Evolutionary conservation across 495 filamentous ascomycete species (phyloP), one percentile per base, ranked within the genome.

Genomic region (Penicillium pulvis): DNA sequence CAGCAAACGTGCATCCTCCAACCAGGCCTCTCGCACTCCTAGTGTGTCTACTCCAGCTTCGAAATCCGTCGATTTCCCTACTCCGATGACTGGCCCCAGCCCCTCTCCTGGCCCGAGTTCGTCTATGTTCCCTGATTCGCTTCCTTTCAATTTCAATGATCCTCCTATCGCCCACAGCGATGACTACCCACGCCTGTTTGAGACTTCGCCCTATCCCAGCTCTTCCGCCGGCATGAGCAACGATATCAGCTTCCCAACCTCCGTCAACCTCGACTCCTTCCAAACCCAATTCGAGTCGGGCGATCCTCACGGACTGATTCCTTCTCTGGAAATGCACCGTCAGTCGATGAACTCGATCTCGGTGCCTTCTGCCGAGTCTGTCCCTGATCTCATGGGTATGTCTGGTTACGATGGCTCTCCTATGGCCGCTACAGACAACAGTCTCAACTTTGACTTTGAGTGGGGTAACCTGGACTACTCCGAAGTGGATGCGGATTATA

Each of bases 21-120:
- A 56, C 17, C 71, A 75, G 59, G 66, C 70, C 20, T 45, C 52
- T 26, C 41, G 53, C 16, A 75, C 74, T n/a, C 81, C 84, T 4
- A 74, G 77, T 48, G 79, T 85, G 19, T 78, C 81, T 28, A 83
- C 82, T 60, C 72, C 85, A 35, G 51, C 63, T 9, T 75, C 81
- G 67, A 57, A 84, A 73, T 62, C 79, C 57, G 53, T 78, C 65
- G 65, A 70, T 48, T 64, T 68, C 43, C 50, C 66, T 5, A 72
- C 72, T 9, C 72, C 72, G 8, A 53, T 55, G 9, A 63, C 59
- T 10, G 69, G 67, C 9, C 65, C 70, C 11, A 72, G 58, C 45
- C 58, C 62, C 3, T 74, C 72, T 10, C 71, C 72, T 19, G 58
- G 31, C 17, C 45, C 48, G 39, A 6, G 39, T 17, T n/a, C 39